Evolutionary conservation across 2,329 filamentous ascomycete species (phyloP).

Genomic region (Penicillium italicum): DNA sequence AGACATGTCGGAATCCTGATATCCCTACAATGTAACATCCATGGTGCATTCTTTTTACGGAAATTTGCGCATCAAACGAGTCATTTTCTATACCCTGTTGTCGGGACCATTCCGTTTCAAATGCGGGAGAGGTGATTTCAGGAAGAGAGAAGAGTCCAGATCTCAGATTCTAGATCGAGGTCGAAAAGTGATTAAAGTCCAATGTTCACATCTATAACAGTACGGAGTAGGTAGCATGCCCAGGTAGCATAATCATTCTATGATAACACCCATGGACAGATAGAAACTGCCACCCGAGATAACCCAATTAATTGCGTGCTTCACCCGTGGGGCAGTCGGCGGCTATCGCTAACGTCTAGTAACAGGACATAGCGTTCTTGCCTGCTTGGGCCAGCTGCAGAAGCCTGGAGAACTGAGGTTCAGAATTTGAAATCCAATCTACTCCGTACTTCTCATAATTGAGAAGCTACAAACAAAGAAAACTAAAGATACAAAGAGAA

Average conservation of each 20-base stretch:
- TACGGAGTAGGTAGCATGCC: background rate
- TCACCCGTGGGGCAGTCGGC: slow-evolving; percentile 3
- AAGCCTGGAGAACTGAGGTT: background rate
- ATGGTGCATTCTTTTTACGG: background rate
- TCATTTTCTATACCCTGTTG: background rate
- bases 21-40: background rate
- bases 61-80: background rate
- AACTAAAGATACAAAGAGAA: background rate
- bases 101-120: background rate
- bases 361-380: slow-evolving; percentile 7
- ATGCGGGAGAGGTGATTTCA: background rate
- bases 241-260: background rate
- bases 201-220: background rate
- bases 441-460: too few species aligned
- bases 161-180: background rate
- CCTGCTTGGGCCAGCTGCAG: background rate
- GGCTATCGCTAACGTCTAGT: slow-evolving; percentile 12
- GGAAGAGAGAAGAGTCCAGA: background rate
- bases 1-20: background rate
- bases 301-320: slow-evolving; percentile 3
- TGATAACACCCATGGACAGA: background rate
- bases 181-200: background rate
- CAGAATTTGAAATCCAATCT: slow-evolving; percentile 2
- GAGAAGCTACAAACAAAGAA: background rate
- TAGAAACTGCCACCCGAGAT: background rate